Evolutionary conservation across 1,284 basidiomycete species (phyloP).

Genomic region (Marasmius oreades): DNA sequence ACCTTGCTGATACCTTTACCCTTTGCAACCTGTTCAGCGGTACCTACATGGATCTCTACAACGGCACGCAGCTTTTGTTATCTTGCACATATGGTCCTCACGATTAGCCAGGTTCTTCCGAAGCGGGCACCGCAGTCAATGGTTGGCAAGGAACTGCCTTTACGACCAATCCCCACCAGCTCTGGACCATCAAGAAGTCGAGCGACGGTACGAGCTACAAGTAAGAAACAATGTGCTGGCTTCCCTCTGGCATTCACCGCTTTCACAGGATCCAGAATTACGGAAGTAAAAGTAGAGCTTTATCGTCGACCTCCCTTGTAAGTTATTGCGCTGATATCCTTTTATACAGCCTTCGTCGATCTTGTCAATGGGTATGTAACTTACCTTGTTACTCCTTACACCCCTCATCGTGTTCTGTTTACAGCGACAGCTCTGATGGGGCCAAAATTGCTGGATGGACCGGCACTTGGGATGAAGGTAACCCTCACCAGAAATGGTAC

Average conservation of each 20-base stretch:
- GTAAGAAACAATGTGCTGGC: neutral
- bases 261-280: neutral
- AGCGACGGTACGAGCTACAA: neutral
- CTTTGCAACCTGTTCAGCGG: too few species aligned
- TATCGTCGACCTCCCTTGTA: neutral
- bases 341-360: neutral
- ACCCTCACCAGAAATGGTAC: neutral
- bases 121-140: neutral
- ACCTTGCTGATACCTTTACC: too few species aligned
- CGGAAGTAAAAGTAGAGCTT: neutral
- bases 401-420: neutral
- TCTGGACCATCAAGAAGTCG: neutral
- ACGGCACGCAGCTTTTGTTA: neutral
- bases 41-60: neutral
- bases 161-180: neutral
- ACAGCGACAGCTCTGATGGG: neutral
- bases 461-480: neutral
- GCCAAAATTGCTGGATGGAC: neutral
- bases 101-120: neutral
- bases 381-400: neutral
- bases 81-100: neutral
- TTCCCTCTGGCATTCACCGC: neutral
- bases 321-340: neutral
- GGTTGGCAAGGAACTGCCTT: neutral
- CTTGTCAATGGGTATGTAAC: neutral